Evolutionary conservation across 2,329 filamentous ascomycete genomes (phyloP), one percentile per base, ranked within the genome.

Genomic region (Fusarium armeniacum): DNA sequence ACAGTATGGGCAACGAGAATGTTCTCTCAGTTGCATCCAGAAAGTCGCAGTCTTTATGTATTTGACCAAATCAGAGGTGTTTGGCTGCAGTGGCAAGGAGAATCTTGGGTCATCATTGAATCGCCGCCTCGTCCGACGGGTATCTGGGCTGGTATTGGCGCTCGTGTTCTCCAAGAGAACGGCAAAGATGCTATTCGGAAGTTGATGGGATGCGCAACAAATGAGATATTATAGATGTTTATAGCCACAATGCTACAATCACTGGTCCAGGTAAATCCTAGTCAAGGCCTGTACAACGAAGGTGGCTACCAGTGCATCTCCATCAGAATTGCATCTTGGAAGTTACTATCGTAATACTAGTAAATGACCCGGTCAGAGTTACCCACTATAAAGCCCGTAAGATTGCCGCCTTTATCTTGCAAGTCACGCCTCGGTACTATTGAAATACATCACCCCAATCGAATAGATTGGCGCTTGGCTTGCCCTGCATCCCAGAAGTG

Each of bases 1-100:
- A 58, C 55, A 7, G n/a, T 35, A 10, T 58, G 55, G 55, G 55
- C 55, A 22, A 58, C 55, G 2, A 58, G 36, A 6, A 58, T 58
- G 55, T 58, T 58, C 28, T 35, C 33, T 3, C 55, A 53, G 5
- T 35, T 58, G 8, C 55, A 44, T 15, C 55, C 55, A 4, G 46
- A 4, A 6, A 53, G 12, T 12, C 36, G 8, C 4, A 18, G 26
- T 2, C 38, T 58, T 4, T 58, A 53, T 36, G 3, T 53, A 5
- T 58, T 58, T 35, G 46, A 58, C 18, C 55, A 58, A 28, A 15
- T 1, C 8, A 35, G 9, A 6, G 22, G 28, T 5, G 30, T 43
- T 36, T 58, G 55, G 55, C 8, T 58, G 11, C 36, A 58, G 15
- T 58, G 55, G 55, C 35, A n/a, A 16, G 55, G 55, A 3, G 22